These are phyloP conservation scores for Leishmania lainsoni DNA, from an alignment of 208 protist species.

Conservation along the genomic window DNA sequence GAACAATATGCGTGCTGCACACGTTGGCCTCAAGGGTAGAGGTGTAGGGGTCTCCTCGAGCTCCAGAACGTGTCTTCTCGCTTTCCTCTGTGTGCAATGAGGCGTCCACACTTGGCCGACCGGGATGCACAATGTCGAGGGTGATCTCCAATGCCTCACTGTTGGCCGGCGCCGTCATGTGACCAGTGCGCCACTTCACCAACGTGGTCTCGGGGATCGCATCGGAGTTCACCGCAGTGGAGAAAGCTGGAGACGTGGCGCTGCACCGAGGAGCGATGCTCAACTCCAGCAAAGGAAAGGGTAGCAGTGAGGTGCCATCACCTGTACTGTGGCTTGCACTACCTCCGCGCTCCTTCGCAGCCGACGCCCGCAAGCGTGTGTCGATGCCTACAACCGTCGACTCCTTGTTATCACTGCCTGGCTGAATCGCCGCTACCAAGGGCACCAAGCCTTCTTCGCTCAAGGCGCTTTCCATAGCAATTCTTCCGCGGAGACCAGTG, in stretches of 20 bases:
- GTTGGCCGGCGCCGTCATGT: neutral
- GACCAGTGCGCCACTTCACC: slow-evolving; percentile 12
- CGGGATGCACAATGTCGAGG: slow-evolving; percentile 18
- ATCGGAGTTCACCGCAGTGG: neutral
- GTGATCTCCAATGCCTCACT: slow-evolving; percentile 9
- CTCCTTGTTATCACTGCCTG: neutral
- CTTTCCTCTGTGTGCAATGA: neutral
- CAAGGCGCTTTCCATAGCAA: slow-evolving; percentile 35
- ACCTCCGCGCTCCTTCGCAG: neutral
- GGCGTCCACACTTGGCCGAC: neutral
- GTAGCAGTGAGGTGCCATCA: neutral
- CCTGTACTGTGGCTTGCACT: neutral
- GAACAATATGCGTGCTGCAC: slow-evolving; percentile 21
- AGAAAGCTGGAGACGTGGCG: too few relatives aligned
- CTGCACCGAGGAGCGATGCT: neutral
- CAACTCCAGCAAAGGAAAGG: slow-evolving; percentile 7
- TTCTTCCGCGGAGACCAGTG: slow-evolving; percentile 31
- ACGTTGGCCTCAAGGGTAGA: slow-evolving; percentile 22
- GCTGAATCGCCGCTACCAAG: slow-evolving; percentile 11
- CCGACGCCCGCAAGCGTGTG: neutral
- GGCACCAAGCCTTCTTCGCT: slow-evolving; percentile 18
- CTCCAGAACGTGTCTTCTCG: neutral
- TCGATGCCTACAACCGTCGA: slow-evolving; percentile 19
- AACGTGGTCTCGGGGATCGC: neutral
- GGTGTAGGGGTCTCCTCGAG: slow-evolving; percentile 6